Percentiles rank a stretch among this genome's conserved stretches.
Evolutionary conservation across 495 filamentous ascomycete species (phyloP).

Genomic region (Cercophora newfieldiana): DNA sequence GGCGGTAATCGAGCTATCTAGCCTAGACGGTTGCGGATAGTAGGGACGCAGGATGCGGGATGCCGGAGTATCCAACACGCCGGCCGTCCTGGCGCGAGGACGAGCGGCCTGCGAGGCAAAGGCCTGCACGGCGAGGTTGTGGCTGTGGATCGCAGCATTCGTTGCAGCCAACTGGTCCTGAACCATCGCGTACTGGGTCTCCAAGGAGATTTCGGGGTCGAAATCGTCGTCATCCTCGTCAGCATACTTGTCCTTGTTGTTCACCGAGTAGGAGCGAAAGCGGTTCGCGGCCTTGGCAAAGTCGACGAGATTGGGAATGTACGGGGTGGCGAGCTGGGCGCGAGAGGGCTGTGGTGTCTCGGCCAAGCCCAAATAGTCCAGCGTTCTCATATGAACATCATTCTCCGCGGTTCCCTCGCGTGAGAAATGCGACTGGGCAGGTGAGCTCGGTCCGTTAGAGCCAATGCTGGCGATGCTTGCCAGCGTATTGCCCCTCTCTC

Average conservation of each 20-base stretch:
- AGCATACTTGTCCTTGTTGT: slow-evolving; percentile 96
- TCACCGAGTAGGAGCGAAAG: slow-evolving; percentile 95
- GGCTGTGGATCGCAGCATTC: slow-evolving; percentile 86
- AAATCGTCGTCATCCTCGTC: slow-evolving; percentile 89
- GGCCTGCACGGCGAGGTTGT: slow-evolving; percentile 91
- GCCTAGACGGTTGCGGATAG: slow-evolving; percentile 74
- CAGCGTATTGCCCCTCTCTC: slow-evolving; percentile 80
- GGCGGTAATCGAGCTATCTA: slow-evolving; percentile 81
- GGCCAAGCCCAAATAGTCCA: slow-evolving; percentile 93
- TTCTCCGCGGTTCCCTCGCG: slow-evolving; percentile 82
- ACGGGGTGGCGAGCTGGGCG: slow-evolving; percentile 69
- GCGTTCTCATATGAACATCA: slow-evolving; percentile 82
- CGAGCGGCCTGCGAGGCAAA: slow-evolving; percentile 83
- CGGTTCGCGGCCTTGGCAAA: slow-evolving; percentile 79
- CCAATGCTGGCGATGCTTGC: slow-evolving; percentile 70
- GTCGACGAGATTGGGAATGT: slow-evolving; percentile 74
- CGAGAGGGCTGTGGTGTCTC: slow-evolving; percentile 86
- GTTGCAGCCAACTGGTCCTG: slow-evolving; percentile 69
- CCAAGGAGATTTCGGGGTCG: slow-evolving; percentile 69
- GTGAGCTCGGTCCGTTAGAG: slow-evolving; percentile 87
- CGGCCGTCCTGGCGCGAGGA: slow-evolving; percentile 80
- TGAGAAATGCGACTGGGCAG: slow-evolving; percentile 85
- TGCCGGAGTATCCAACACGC: slow-evolving; percentile 82
- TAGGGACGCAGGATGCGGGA: slow-evolving; percentile 74
- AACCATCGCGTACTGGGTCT: slow-evolving; percentile 63